phyloP scores from a whole-genome alignment of 2,329 filamentous ascomycete species.

The Huntiella decipiens region DNA sequence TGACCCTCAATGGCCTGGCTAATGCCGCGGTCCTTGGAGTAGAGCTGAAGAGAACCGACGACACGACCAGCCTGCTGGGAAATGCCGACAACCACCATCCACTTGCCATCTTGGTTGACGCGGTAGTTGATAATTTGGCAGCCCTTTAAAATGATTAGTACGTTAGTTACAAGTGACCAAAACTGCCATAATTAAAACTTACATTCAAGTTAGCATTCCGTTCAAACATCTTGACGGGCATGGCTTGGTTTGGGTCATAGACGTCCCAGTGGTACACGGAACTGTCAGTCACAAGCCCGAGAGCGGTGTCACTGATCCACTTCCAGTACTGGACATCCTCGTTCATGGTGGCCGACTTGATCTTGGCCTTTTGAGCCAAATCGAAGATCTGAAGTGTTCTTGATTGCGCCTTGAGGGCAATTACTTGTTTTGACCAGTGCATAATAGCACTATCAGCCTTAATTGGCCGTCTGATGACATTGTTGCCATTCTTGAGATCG shows the following conservation, averaged over 20 bases:
- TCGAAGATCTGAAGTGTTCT: conserved; percentile 97
- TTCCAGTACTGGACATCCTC: conserved; percentile 99
- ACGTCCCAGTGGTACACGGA: conserved; percentile 97
- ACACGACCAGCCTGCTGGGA: conserved; percentile 84
- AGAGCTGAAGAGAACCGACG: conserved; percentile 90
- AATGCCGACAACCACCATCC: conserved; percentile 96
- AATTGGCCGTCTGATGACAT: conserved; percentile 83
- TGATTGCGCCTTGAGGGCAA: conserved; percentile 85
- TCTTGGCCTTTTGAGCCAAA: conserved; percentile 75
- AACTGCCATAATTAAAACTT: conserved; percentile 20
- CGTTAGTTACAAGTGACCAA: background rate
- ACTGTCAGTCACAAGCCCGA: conserved; percentile 80
- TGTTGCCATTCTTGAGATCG: conserved; percentile 94
- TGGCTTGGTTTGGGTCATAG: conserved; percentile 60
- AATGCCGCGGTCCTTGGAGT: conserved; percentile 87
- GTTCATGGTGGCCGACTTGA: conserved; percentile 91
- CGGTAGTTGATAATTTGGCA: conserved; percentile 99
- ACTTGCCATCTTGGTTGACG: conserved; percentile 86
- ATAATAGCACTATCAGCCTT: conserved; percentile 99
- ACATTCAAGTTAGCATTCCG: conserved; percentile 78
- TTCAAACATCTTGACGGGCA: conserved; percentile 82
- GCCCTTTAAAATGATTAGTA: conserved; percentile 33
- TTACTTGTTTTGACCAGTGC: conserved; percentile 94
- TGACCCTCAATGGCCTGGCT: conserved; percentile 97
- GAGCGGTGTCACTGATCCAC: conserved; percentile 79